Percentiles rank a stretch among this genome's conserved stretches.
Conservation (phyloP, 139 green algal genomes). For the Tetradesmus lagerheimii region DNA sequence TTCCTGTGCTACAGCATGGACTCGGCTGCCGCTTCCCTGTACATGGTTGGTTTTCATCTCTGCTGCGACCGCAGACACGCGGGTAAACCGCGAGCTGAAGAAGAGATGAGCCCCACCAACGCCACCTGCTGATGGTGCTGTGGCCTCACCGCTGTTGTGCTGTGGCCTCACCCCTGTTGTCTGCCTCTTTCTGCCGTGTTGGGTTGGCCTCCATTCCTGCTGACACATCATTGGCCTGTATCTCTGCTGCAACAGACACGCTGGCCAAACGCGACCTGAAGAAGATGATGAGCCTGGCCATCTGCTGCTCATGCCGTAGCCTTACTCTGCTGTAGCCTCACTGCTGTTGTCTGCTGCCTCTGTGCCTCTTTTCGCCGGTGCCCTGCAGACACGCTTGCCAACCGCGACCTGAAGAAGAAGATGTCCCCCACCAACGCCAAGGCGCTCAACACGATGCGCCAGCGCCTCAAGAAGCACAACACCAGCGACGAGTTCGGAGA, state of each 20-base stretch:
- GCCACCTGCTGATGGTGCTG: too few relatives aligned
- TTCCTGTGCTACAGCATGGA: too few relatives aligned
- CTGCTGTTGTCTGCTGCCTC: neutral
- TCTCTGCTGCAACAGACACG: constrained; percentile 52
- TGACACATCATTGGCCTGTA: neutral
- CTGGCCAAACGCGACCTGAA: constrained; percentile 88
- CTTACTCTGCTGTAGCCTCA: neutral
- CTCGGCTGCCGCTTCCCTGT: too few relatives aligned
- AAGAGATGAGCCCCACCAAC: too few relatives aligned
- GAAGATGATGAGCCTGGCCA: constrained; percentile 97
- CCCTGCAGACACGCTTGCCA: constrained; percentile 68
- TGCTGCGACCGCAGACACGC: too few relatives aligned
- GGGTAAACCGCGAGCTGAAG: too few relatives aligned
- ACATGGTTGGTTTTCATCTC: too few relatives aligned
- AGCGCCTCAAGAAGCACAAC: constrained; percentile 98
- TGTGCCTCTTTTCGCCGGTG: too few relatives aligned
- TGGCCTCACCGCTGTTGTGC: too few relatives aligned
- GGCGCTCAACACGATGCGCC: constrained; percentile 96
- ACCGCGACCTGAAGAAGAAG: constrained; percentile 95
- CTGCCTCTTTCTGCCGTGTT: neutral
- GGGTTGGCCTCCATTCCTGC: neutral
- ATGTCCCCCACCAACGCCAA: constrained; percentile 95
- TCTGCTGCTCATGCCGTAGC: too few relatives aligned
- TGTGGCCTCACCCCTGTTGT: neutral
- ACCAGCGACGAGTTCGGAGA: constrained; percentile 60